Evolutionary conservation across 2,329 filamentous ascomycete species (phyloP).

Genomic region (Tothia fuscella): DNA sequence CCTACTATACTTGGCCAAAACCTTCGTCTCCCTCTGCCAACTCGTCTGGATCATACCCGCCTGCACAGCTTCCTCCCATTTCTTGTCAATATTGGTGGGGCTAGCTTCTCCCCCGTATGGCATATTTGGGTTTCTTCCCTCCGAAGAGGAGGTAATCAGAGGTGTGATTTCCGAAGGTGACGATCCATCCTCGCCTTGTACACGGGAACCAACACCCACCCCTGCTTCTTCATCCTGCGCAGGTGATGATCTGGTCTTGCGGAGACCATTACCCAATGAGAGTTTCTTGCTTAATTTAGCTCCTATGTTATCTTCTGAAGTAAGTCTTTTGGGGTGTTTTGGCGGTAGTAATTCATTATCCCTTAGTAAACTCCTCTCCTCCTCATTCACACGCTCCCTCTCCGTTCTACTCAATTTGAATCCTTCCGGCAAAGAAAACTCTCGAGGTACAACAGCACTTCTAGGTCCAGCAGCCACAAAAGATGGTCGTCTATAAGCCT

Average conservation of each 20-base stretch:
- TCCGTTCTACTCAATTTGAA: constrained; percentile 40
- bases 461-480: constrained; percentile 62
- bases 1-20: constrained; percentile 45
- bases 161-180: constrained; percentile 16
- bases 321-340: constrained; percentile 31
- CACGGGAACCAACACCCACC: background rate
- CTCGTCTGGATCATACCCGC: constrained; percentile 76
- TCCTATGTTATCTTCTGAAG: constrained; percentile 17
- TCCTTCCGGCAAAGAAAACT: constrained; percentile 26
- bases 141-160: too few relatives aligned
- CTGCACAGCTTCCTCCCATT: constrained; percentile 77
- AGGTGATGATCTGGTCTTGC: constrained; percentile 13
- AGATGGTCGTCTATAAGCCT: constrained; percentile 64
- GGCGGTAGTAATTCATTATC: constrained; percentile 48
- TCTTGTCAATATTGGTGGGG: constrained; percentile 27
- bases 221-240: constrained; percentile 3
- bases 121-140: constrained; percentile 11
- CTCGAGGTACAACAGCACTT: constrained; percentile 51
- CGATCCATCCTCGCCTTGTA: constrained; percentile 21
- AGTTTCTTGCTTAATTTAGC: constrained; percentile 19
- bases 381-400: constrained; percentile 39
- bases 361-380: constrained; percentile 45
- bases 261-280: constrained; percentile 19
- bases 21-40: constrained; percentile 81
- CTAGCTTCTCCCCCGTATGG: constrained; percentile 8